A percentile compares a stretch with the other conserved stretches of the same genome.
Conservation (phyloP, 2,329 filamentous ascomycete genomes). For the Graphiopsis chlorocephala region DNA sequence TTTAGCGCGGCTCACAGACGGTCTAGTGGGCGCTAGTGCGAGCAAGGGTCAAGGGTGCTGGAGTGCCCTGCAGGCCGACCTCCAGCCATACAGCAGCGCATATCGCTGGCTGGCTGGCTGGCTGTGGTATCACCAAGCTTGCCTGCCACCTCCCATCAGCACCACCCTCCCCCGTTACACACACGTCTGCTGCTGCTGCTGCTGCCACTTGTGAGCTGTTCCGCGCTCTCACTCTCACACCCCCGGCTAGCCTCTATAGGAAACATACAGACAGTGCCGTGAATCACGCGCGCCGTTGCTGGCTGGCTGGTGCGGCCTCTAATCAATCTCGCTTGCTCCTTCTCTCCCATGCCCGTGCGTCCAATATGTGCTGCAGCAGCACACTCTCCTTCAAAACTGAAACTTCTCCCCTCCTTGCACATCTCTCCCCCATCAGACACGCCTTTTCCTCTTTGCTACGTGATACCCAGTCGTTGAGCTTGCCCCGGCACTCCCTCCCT, state of each 20-base stretch:
- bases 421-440: background rate
- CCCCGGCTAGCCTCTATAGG: background rate
- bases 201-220: background rate
- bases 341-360: constrained; percentile 4
- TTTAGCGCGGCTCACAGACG: background rate
- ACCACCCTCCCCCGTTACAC: background rate
- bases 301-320: constrained; percentile 13
- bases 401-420: constrained; percentile 4
- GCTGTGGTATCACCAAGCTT: background rate
- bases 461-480: constrained; percentile 15
- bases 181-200: background rate
- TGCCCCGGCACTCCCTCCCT: background rate
- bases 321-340: constrained; percentile 17
- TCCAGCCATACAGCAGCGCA: background rate
- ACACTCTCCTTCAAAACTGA: constrained; percentile 13
- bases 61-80: background rate
- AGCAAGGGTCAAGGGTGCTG: background rate
- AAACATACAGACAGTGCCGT: background rate
- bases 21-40: background rate
- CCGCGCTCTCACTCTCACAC: background rate
- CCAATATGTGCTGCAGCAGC: constrained; percentile 4
- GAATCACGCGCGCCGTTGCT: constrained; percentile 15
- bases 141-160: background rate
- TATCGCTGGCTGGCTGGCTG: no score
- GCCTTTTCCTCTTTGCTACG: constrained; percentile 7